These are phyloP conservation scores for Nigrospora osmanthi DNA, from an alignment of 2,329 filamentous ascomycete genomes.

Conservation along the genomic window DNA sequence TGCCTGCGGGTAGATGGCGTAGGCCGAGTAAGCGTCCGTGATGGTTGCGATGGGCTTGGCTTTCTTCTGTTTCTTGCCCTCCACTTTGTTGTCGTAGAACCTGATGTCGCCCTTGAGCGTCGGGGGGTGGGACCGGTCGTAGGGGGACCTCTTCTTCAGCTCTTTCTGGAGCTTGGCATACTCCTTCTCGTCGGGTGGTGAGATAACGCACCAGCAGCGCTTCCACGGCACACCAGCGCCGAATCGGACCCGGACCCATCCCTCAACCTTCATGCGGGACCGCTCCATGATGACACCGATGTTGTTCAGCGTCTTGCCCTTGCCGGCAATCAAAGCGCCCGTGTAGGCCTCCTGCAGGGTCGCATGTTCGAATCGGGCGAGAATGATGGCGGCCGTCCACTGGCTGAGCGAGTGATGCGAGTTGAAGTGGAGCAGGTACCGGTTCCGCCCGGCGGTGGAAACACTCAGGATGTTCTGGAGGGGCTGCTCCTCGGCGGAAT, in stretches of 20 bases:
- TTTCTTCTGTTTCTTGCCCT: constrained; percentile 85
- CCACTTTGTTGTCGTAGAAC: constrained; percentile 77
- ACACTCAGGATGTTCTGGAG: constrained; percentile 93
- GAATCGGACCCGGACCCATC: constrained; percentile 93
- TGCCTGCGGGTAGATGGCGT: constrained; percentile 91
- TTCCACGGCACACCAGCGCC: constrained; percentile 94
- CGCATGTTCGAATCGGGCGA: constrained; percentile 90
- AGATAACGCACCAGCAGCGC: constrained; percentile 93
- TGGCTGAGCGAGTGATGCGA: constrained; percentile 87
- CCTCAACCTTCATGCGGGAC: constrained; percentile 67
- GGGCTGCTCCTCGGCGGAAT: constrained; percentile 66
- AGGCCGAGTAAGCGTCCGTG: constrained; percentile 82
- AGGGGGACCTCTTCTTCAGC: constrained; percentile 72
- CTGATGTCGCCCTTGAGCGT: constrained; percentile 81
- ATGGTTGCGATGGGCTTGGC: constrained; percentile 84
- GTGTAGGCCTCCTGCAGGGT: constrained; percentile 95
- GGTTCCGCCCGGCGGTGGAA: constrained; percentile 90
- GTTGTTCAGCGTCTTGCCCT: constrained; percentile 82
- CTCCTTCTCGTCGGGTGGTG: constrained; percentile 90
- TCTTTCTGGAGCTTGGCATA: constrained; percentile 76
- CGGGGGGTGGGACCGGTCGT: constrained; percentile 63
- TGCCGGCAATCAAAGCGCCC: constrained; percentile 88
- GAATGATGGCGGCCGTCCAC: constrained; percentile 90
- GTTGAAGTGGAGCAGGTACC: constrained; percentile 93
- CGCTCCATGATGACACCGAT: constrained; percentile 85